Base-by-base conservation (phyloP, 371 early-diverging fungal genomes). In the Spraguea lophii region DNA sequence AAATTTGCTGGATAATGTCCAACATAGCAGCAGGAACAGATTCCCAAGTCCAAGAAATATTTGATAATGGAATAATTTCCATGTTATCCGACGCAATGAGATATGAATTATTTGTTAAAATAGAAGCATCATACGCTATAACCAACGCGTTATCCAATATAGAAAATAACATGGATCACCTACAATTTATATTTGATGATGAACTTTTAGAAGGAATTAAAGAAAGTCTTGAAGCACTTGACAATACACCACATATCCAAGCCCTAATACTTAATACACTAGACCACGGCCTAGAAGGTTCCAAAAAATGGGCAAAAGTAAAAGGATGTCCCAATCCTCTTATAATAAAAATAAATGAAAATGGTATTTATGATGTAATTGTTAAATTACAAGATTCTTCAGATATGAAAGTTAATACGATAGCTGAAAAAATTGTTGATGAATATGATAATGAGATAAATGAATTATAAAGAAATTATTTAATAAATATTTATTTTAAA, bases 71-170 rank as follows among this genome's bases (percentile, higher is more conserved):
- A 64, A 74, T 95, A 43, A 78, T 93, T 52, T 87, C 87, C 12
- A 79, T 85, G 10, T 76, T 95, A 32, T 77, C 92, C 46, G 75
- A 84, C 58, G 78, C 86, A 26, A 73, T 75, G 17, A 73, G 76
- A 49, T 84, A 84, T 45, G 94, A 95, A 61, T 82, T 86, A 68
- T 92, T 85, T 74, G 86, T 88, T 48, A 84, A 87, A 70, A 90
- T 85, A 75, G 99, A 98, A 72, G 97, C 99, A 2, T 91, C 91
- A 75, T 94, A 94, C 94, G 97, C 95, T 38, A 79, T 98, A 44
- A 85, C 88, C 15, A 95, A 94, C 65, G 93, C 93, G 16, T 88
- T 89, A 0, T 82, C 88, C 2, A 85, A 85, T 23, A 86, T 84
- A 16, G 63, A 85, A 15, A 76, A 75, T 56, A 76, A 80, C 65